Conservation (phyloP, 805 yeast species). For the Starmerella asiatica region DNA sequence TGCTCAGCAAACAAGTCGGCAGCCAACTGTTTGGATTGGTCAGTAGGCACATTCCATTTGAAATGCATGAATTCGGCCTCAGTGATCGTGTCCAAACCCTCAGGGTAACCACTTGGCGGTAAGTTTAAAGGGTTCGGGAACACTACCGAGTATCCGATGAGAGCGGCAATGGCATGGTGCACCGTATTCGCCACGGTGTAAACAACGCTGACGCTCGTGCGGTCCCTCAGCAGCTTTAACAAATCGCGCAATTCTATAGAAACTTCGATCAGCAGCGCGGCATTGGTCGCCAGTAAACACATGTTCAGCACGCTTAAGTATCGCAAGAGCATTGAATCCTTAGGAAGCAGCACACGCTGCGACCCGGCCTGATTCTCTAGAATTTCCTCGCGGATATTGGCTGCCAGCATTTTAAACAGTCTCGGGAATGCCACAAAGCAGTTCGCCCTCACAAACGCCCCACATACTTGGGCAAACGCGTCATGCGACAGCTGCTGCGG, state of each 20-base stretch:
- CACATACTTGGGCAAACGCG: slow-evolving; percentile 57
- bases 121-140: slow-evolving; percentile 22
- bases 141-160: slow-evolving; percentile 29
- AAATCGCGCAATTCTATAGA: slow-evolving; percentile 37
- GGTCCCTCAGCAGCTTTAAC: slow-evolving; percentile 31
- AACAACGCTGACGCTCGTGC: slow-evolving; percentile 53
- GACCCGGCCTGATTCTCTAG: slow-evolving; percentile 70
- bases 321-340: slow-evolving; percentile 67
- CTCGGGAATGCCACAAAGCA: slow-evolving; percentile 36
- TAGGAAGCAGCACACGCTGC: slow-evolving; percentile 49
- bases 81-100: slow-evolving; percentile 26
- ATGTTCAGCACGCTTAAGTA: slow-evolving; percentile 57
- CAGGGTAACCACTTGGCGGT: slow-evolving; percentile 2
- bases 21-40: slow-evolving; percentile 45
- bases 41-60: slow-evolving; percentile 63
- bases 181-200: slow-evolving; percentile 49
- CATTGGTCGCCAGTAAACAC: slow-evolving; percentile 54
- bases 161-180: slow-evolving; percentile 50
- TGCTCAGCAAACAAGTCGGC: slow-evolving; percentile 42
- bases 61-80: slow-evolving; percentile 38
- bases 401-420: slow-evolving; percentile 35
- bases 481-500: slow-evolving; percentile 49
- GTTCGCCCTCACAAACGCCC: slow-evolving; percentile 54
- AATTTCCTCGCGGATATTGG: slow-evolving; percentile 51
- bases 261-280: slow-evolving; percentile 31